Conservation (phyloP, 371 early-diverging fungal genomes). For the Massospora cicadina region DNA sequence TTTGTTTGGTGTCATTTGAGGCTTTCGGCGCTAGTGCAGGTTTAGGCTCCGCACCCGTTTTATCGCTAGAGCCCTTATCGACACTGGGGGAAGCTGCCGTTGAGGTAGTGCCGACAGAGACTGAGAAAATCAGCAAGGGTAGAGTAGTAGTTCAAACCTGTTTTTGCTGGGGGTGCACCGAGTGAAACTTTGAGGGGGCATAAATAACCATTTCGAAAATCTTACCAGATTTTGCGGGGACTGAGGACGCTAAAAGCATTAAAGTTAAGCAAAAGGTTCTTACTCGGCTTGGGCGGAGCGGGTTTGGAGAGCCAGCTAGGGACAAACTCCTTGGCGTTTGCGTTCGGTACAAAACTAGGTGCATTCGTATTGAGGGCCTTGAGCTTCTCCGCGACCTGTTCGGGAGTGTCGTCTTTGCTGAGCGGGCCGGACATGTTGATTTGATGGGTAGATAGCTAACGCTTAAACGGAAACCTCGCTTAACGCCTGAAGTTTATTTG, state of each 20-base stretch:
- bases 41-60: conserved; percentile 5
- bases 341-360: conserved; percentile 28
- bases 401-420: conserved; percentile 10
- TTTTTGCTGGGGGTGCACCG: conserved; percentile 9
- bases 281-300: conserved; percentile 6
- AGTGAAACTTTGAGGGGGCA: conserved; percentile 1
- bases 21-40: conserved; percentile 13
- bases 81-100: conserved; percentile 11
- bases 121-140: background rate
- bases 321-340: conserved; percentile 21
- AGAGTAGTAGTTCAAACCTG: conserved; percentile 13
- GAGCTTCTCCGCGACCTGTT: conserved; percentile 8
- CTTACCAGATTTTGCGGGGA: conserved; percentile 15
- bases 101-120: conserved; percentile 7
- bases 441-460: no score
- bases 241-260: conserved; percentile 15
- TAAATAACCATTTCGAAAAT: background rate
- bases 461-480: no score
- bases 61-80: conserved; percentile 7
- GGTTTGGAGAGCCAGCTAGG: conserved; percentile 22
- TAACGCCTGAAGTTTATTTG: no score
- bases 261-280: conserved; percentile 3
- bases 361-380: conserved; percentile 33
- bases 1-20: conserved; percentile 6
- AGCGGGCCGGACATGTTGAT: conserved; percentile 8